phyloP scores from a whole-genome alignment of 805 yeast species.

The Sugiyamaella smithiae region DNA sequence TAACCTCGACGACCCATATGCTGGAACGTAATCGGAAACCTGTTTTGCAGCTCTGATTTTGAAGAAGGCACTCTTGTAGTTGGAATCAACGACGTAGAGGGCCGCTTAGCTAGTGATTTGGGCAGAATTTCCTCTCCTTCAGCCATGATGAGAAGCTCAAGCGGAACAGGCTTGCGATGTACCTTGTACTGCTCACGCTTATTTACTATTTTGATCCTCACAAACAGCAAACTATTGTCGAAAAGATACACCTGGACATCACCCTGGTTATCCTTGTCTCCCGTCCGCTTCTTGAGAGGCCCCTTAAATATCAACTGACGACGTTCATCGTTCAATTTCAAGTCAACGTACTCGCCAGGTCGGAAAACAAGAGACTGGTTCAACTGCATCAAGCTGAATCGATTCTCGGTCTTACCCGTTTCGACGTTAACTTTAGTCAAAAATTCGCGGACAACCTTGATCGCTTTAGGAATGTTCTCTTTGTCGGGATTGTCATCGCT shows the following conservation, averaged over 20 bases:
- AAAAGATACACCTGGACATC: slow-evolving; percentile 82
- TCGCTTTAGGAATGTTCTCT: slow-evolving; percentile 65
- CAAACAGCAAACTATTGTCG: slow-evolving; percentile 84
- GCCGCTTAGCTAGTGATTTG: slow-evolving; percentile 35
- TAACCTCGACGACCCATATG: slow-evolving; percentile 50
- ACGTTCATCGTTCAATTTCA: slow-evolving; percentile 78
- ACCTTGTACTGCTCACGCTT: slow-evolving; percentile 91
- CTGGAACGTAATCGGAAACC: slow-evolving; percentile 47
- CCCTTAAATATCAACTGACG: slow-evolving; percentile 79
- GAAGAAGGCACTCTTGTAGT: slow-evolving; percentile 29
- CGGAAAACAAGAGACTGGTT: slow-evolving; percentile 80
- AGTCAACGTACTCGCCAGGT: slow-evolving; percentile 79
- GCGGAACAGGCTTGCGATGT: slow-evolving; percentile 58
- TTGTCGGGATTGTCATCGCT: slow-evolving; percentile 71
- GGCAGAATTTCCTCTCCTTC: slow-evolving; percentile 77
- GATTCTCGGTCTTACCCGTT: slow-evolving; percentile 90
- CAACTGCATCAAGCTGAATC: slow-evolving; percentile 82
- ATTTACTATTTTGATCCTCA: slow-evolving; percentile 79
- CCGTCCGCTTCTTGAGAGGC: slow-evolving; percentile 67
- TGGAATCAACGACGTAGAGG: slow-evolving; percentile 31
- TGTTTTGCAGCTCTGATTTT: slow-evolving; percentile 21
- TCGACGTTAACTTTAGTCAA: slow-evolving; percentile 78
- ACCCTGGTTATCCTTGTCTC: slow-evolving; percentile 68
- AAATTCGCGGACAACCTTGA: slow-evolving; percentile 69
- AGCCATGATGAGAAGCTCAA: slow-evolving; percentile 40